Evolutionary conservation across 179 eudicot genomes (phyloP).

Genomic region (Patellifolia procumbens): DNA sequence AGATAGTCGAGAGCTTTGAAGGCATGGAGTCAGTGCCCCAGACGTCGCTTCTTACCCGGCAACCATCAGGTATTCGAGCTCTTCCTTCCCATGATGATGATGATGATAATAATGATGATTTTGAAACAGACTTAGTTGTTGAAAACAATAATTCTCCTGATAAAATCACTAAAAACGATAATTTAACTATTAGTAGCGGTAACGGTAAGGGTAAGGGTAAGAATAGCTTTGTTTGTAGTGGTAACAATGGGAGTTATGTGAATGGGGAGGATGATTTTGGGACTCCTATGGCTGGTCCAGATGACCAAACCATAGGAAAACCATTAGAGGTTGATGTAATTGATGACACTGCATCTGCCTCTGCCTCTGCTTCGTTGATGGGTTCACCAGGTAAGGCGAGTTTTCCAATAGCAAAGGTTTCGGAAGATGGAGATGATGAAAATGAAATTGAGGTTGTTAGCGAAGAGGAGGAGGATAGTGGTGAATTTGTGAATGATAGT

Average conservation of each 20-base stretch:
- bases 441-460: constrained; percentile 10
- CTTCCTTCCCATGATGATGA: constrained; percentile 37
- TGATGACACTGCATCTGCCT: constrained; percentile 5
- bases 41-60: constrained; percentile 11
- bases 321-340: not conserved
- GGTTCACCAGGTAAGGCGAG: constrained; percentile 18
- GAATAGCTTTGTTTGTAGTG: constrained; percentile 18
- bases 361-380: no score
- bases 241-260: constrained; percentile 26
- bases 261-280: constrained; percentile 26
- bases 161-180: not conserved
- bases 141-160: constrained; percentile 17
- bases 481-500: constrained; percentile 11
- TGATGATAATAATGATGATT: constrained; percentile 15
- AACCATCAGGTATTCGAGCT: constrained; percentile 41
- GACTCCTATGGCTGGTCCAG: constrained; percentile 13
- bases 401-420: constrained; percentile 37
- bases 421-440: constrained; percentile 35
- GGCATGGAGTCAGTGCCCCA: not conserved
- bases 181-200: not conserved
- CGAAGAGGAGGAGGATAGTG: constrained; percentile 17
- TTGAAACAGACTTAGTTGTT: constrained; percentile 19
- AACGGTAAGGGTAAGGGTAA: constrained; percentile 18
- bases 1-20: not conserved
- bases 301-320: constrained; percentile 17